phyloP scores from a whole-genome alignment of 129 eudicot genomes.

The Helianthus tuberosus region DNA sequence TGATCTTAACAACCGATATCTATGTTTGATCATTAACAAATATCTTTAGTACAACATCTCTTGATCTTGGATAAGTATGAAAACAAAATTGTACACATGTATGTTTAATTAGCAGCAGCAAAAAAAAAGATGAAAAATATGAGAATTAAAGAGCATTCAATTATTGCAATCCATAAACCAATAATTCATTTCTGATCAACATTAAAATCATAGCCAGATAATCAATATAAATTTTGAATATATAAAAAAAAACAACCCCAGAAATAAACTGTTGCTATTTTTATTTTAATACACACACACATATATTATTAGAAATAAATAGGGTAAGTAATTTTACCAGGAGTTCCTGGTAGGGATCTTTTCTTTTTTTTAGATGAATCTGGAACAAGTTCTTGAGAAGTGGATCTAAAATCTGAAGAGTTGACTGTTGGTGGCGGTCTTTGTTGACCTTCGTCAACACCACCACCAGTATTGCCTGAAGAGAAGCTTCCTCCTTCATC shows the following conservation, averaged over 20 bases:
- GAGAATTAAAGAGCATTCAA: constrained; percentile 26
- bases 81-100: not conserved
- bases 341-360: constrained; percentile 46
- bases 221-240: not conserved
- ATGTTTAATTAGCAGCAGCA: not conserved
- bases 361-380: constrained; percentile 36
- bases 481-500: constrained; percentile 36
- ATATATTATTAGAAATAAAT: constrained; percentile 5
- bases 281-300: too few species aligned
- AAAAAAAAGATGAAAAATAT: constrained; percentile 6
- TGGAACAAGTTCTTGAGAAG: constrained; percentile 16
- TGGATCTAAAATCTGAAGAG: constrained; percentile 24
- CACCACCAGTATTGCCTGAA: constrained; percentile 23
- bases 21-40: not conserved
- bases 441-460: constrained; percentile 11
- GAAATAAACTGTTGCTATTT: too few species aligned
- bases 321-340: constrained; percentile 17
- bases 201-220: not conserved
- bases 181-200: constrained; percentile 32
- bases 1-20: too few species aligned
- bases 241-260: not conserved
- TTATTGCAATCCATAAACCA: constrained; percentile 42
- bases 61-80: constrained; percentile 9
- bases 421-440: constrained; percentile 13
- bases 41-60: not conserved